These are phyloP conservation scores for Ampelocalamus luodianensis DNA, from an alignment of 176 grass and related monocot genomes.

Conservation along the genomic window DNA sequence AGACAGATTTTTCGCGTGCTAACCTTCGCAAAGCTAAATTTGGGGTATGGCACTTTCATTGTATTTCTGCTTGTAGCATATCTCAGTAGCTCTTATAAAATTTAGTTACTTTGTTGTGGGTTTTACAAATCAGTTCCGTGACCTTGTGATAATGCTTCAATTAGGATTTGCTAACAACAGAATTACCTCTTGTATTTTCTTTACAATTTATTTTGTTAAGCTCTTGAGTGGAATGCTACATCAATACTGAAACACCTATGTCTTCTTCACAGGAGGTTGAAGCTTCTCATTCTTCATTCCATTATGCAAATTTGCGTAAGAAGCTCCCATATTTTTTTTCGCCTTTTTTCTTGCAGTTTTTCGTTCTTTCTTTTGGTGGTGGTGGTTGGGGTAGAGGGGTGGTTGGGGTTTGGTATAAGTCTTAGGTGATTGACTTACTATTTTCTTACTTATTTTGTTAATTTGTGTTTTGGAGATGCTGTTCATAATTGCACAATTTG, in stretches of 20 bases:
- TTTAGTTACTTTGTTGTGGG: neutral
- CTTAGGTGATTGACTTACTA: neutral
- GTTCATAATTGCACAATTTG: slow-evolving; percentile 14
- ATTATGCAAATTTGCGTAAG: slow-evolving; percentile 69
- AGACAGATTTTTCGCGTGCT: slow-evolving; percentile 53
- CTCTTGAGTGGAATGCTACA: neutral
- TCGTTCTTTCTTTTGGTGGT: neutral
- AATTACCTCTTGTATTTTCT: neutral
- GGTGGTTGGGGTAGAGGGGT: neutral
- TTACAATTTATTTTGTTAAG: neutral
- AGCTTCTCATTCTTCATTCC: slow-evolving; percentile 53
- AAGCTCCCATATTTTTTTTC: slow-evolving; percentile 32
- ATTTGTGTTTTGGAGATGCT: neutral
- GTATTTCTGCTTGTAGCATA: slow-evolving; percentile 4
- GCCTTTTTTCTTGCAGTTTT: neutral
- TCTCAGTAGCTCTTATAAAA: slow-evolving; percentile 5
- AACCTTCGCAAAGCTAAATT: slow-evolving; percentile 68
- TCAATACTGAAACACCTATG: neutral
- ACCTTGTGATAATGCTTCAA: too few relatives aligned
- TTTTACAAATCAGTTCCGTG: neutral
- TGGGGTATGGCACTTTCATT: slow-evolving; percentile 38
- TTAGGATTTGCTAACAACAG: too few relatives aligned
- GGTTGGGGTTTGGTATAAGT: too few relatives aligned
- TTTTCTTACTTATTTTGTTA: neutral
- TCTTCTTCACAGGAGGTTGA: slow-evolving; percentile 60